Base-by-base conservation (phyloP, 441 rosid genomes). In the Euphorbia schlechtendalii region DNA sequence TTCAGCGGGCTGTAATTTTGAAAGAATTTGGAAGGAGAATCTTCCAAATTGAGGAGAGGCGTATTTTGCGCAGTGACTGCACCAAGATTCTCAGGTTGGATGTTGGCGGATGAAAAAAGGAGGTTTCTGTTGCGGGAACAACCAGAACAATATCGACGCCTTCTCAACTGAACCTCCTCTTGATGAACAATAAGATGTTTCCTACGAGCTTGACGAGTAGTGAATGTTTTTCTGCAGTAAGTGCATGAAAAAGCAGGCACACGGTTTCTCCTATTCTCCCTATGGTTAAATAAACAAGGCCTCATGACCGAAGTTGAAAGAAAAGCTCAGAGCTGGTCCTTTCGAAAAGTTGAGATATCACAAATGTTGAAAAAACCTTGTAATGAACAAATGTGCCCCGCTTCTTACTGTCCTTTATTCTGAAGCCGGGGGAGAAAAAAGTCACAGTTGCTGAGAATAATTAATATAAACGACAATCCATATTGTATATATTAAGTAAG, bases 61-160 rank as follows among this genome's bases (percentile, higher is more conserved):
- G 43, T 41, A 45, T 40, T 22, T 64, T 59, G 71, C 56, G 45
- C 64, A 13, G 46, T 40, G 22, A 14, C 41, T 21, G 28, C 43
- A 40, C 60, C 56, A 43, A 25, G 63, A 57, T 51, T 73, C 49
- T 38, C 68, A 49, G 54, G 74, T 25, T 71, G 70, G 52, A 36
- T 27, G 46, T 9, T 22, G 6, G 24, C 12, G 49, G 55, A 36
- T 54, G 68, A n/a, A 25, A 20, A n/a, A 48, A 55, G 36, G 56
- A 32, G 49, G 46, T 53, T 38, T 59, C 64, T 3, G 6, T 32
- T 48, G 22, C 22, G 2, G 22, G 8, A 48, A 48, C 21, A 48
- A 48, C 22, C 22, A 48, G 21, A 48, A 48, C 8, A 18, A 48
- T 48, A 48, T 4, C 5, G 8, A 2, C 53, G 13, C 22, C n/a